phyloP scores from a whole-genome alignment of 306 rosid genomes.

The Malus domestica region DNA sequence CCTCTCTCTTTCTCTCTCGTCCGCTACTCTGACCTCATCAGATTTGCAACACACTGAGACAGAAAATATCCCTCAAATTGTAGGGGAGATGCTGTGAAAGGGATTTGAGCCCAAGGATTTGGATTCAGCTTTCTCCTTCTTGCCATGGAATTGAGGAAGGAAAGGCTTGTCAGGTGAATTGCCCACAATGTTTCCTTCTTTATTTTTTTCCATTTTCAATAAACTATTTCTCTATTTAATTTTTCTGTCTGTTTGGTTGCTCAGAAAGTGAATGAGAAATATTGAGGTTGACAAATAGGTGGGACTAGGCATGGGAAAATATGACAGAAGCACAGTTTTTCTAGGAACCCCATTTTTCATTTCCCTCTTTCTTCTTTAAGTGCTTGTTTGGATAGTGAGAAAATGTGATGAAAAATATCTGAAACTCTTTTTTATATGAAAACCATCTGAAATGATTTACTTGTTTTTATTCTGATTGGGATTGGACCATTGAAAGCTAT shows the following conservation, averaged over 20 bases:
- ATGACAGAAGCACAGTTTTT: background rate
- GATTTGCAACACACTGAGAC: slow-evolving; percentile 9
- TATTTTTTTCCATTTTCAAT: background rate
- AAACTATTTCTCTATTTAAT: background rate
- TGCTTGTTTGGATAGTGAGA: slow-evolving; percentile 1
- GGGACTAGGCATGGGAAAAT: background rate
- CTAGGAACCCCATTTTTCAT: background rate
- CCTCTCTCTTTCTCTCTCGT: background rate
- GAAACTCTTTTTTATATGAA: too few relatives aligned
- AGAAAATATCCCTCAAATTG: background rate
- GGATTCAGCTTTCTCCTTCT: slow-evolving; percentile 7
- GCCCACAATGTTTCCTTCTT: background rate
- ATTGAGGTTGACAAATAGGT: background rate
- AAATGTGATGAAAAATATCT: background rate
- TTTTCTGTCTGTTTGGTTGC: background rate
- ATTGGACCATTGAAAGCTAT: background rate
- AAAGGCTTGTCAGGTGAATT: slow-evolving; percentile 64
- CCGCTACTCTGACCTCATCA: background rate
- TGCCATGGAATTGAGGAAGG: slow-evolving; percentile 61
- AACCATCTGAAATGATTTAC: background rate
- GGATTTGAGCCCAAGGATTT: slow-evolving; percentile 27
- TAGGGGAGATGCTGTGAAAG: background rate
- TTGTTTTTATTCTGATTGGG: background rate
- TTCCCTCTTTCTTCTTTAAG: background rate
- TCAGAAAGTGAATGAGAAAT: background rate